Base-by-base conservation (phyloP, 2,329 filamentous ascomycete genomes). In the Ceratocystiopsis minuta region DNA sequence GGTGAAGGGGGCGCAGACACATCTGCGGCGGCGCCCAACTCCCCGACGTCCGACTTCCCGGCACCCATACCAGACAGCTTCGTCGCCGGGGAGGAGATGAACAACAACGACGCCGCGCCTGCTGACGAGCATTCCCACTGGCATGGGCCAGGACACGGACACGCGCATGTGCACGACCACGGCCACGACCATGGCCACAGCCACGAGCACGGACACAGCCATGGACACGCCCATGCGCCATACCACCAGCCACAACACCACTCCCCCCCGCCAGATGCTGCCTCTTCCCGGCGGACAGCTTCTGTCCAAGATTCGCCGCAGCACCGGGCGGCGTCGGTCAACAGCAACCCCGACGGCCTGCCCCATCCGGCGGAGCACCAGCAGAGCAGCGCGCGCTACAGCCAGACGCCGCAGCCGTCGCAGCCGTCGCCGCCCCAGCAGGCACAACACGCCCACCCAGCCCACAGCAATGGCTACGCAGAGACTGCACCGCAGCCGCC, bases 131-230 rank as follows among this genome's bases (percentile, higher is more conserved):
- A 28, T 28, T 28, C 24, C 24, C 24, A 28, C 24, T 28, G 24
- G 24, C 24, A 28, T 10, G 24, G 5, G 24, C 24, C n/a, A n/a
- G n/a, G n/a, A 28, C 7, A 2, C 32, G 13, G 32, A 12, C 13
- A 43, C 38, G 6, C 10, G 9, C 33, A 45, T 13, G 34, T 38
- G 14, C 44, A 43, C 6, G 34, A 38, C 17, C 38, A n/a, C 31
- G 14, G 34, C 35, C 31, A 40, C 16, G 16, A 36, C 10, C 32
- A 38, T 12, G 13, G 12, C 31, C 36, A 32, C 10, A 13, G 6
- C n/a, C n/a, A n/a, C n/a, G n/a, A n/a, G n/a, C n/a, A n/a, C n/a
- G n/a, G n/a, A n/a, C 36, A 32, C 10, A 13, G 6, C n/a, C 36
- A 39, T n/a, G 11, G 6, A 14, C 34, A 43, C 37, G 20, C 34